Percentiles rank a stretch among this genome's conserved stretches.
Evolutionary conservation across 345 rosid species (phyloP).

Genomic region (Raphanus sativus): DNA sequence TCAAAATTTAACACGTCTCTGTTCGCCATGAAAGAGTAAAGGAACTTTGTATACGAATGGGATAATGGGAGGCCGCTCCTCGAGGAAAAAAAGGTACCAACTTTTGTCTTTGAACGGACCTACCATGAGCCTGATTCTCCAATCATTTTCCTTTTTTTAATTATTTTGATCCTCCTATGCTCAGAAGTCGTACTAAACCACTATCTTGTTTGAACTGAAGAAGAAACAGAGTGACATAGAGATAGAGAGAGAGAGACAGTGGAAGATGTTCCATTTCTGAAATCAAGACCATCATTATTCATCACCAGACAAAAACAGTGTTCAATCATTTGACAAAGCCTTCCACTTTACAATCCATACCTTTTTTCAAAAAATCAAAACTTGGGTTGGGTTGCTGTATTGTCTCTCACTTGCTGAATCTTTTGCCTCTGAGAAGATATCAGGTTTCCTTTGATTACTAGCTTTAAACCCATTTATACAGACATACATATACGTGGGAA

Average conservation of each 20-base stretch:
- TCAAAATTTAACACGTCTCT: conserved; percentile 2
- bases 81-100: conserved; percentile 21
- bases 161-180: neutral
- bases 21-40: neutral
- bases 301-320: conserved; percentile 24
- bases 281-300: conserved; percentile 30
- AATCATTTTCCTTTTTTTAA: neutral
- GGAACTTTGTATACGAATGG: neutral
- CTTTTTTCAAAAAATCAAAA: conserved; percentile 19
- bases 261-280: conserved; percentile 15
- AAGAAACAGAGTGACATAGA: conserved; percentile 8
- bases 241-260: neutral
- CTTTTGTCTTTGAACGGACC: conserved; percentile 32
- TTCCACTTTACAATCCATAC: neutral
- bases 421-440: conserved; percentile 8
- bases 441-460: neutral
- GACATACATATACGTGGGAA: neutral
- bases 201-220: conserved; percentile 2
- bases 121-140: conserved; percentile 33
- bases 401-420: conserved; percentile 21
- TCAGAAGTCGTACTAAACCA: conserved; percentile 30
- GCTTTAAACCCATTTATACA: neutral
- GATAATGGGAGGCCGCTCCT: conserved; percentile 9
- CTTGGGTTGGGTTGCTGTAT: conserved; percentile 2
- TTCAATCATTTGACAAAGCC: conserved; percentile 46